These are phyloP conservation scores for Coemansia sp. DNA, from an alignment of 192 early-diverging fungal genomes.

Conservation along the genomic window DNA sequence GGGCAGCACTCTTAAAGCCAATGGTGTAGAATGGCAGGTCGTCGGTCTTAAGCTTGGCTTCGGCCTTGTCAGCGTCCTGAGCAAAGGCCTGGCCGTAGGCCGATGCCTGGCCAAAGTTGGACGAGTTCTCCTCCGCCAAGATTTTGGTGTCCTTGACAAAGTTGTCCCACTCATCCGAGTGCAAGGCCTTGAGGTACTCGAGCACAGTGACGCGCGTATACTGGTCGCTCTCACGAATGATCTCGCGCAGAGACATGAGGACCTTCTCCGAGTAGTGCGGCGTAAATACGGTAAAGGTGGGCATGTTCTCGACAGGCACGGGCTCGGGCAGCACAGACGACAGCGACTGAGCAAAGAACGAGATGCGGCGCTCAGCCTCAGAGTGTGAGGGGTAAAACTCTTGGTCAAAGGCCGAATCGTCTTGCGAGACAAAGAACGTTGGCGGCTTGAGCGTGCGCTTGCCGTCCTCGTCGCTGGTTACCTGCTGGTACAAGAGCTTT, in stretches of 20 bases:
- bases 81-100: slow-evolving; percentile 55
- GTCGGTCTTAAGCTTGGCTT: slow-evolving; percentile 70
- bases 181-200: slow-evolving; percentile 79
- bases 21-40: slow-evolving; percentile 81
- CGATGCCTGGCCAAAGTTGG: slow-evolving; percentile 57
- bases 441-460: slow-evolving; percentile 71
- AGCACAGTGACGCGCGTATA: slow-evolving; percentile 78
- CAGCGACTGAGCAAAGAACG: slow-evolving; percentile 85
- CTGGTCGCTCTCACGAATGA: slow-evolving; percentile 80
- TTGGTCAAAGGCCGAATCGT: slow-evolving; percentile 69
- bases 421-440: slow-evolving; percentile 75
- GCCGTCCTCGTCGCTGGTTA: slow-evolving; percentile 65
- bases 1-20: slow-evolving; percentile 79
- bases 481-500: slow-evolving; percentile 73
- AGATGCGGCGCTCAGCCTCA: slow-evolving; percentile 81
- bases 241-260: slow-evolving; percentile 77
- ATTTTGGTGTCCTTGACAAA: slow-evolving; percentile 87
- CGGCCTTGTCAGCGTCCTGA: slow-evolving; percentile 60
- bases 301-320: slow-evolving; percentile 80
- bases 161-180: slow-evolving; percentile 86
- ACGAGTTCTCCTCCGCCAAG: slow-evolving; percentile 67
- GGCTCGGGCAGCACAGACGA: slow-evolving; percentile 79
- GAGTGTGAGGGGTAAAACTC: slow-evolving; percentile 74
- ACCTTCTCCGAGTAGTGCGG: slow-evolving; percentile 89
- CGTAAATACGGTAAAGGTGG: slow-evolving; percentile 80